Percentiles rank a stretch among this genome's conserved stretches.
phyloP scores from a whole-genome alignment of 495 filamentous ascomycete species.

The Peziza echinospora region DNA sequence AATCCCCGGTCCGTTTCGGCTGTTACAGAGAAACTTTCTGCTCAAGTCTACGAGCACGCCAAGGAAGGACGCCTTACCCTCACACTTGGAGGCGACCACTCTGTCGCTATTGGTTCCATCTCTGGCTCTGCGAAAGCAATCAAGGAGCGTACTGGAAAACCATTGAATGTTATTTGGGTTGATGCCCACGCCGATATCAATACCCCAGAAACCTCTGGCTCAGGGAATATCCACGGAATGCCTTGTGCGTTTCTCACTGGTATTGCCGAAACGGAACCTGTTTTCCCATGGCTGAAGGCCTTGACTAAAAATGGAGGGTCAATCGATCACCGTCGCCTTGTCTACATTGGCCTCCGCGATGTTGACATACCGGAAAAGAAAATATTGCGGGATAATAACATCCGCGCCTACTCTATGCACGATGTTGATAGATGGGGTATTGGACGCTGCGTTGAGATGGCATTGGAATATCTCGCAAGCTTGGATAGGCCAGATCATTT shows the following conservation, averaged over 20 bases:
- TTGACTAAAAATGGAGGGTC: conserved; percentile 25
- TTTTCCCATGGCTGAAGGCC: conserved; percentile 72
- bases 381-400: conserved; percentile 64
- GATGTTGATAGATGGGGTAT: conserved; percentile 94
- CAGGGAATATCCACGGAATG: conserved; percentile 97
- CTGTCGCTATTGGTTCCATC: conserved; percentile 84
- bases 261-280: conserved; percentile 45
- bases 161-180: conserved; percentile 93
- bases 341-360: conserved; percentile 91
- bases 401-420: conserved; percentile 96
- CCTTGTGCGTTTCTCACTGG: conserved; percentile 83
- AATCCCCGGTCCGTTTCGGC: conserved; percentile 70
- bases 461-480: conserved; percentile 25
- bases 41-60: conserved; percentile 75
- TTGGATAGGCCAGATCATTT: conserved; percentile 40
- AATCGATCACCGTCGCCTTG: conserved; percentile 61
- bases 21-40: conserved; percentile 58
- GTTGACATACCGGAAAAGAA: conserved; percentile 83
- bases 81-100: conserved; percentile 89
- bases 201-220: conserved; percentile 67
- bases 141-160: conserved; percentile 47
- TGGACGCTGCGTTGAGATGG: conserved; percentile 93
- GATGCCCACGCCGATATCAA: conserved; percentile 98
- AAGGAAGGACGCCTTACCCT: conserved; percentile 68
- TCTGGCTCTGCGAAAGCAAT: conserved; percentile 67